These are phyloP conservation scores for Ustilago xerochloae DNA, from an alignment of 1,284 basidiomycete species.

Conservation along the genomic window DNA sequence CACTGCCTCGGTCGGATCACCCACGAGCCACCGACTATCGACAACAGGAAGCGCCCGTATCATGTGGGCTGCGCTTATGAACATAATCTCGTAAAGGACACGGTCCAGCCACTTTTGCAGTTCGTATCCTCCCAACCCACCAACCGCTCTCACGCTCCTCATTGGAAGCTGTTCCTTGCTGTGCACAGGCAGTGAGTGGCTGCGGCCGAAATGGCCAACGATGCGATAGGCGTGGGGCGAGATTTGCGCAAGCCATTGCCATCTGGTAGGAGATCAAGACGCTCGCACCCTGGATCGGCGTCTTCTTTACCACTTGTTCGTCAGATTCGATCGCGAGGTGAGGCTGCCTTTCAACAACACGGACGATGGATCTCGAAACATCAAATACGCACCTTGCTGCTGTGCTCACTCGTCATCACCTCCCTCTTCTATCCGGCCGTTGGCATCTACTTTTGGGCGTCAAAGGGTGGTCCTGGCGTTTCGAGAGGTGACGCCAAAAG, in stretches of 20 bases:
- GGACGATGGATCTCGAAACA: constrained; percentile 70
- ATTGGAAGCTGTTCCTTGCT: too few relatives aligned
- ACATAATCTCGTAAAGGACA: not conserved
- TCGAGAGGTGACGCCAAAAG: constrained; percentile 57
- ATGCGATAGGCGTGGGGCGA: constrained; percentile 6
- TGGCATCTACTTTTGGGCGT: constrained; percentile 66
- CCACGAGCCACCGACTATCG: not conserved
- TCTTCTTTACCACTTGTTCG: constrained; percentile 33
- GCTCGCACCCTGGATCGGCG: constrained; percentile 24
- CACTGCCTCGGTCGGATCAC: not conserved
- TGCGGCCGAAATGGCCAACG: constrained; percentile 27
- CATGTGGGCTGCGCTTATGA: constrained; percentile 13
- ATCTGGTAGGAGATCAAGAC: constrained; percentile 22
- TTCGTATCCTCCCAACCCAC: not conserved
- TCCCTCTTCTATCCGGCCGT: constrained; percentile 79
- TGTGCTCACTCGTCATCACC: constrained; percentile 93
- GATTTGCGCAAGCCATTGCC: constrained; percentile 10
- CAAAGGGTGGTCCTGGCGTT: constrained; percentile 61
- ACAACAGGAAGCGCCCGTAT: not conserved
- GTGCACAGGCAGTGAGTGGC: constrained; percentile 3
- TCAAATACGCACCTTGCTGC: constrained; percentile 91
- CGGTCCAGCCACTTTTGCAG: not conserved
- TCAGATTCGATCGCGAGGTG: constrained; percentile 29
- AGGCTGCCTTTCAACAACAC: constrained; percentile 47
- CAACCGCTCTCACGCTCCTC: not conserved